Conservation (phyloP, 805 yeast species). For the Debaryomyces castellii region DNA sequence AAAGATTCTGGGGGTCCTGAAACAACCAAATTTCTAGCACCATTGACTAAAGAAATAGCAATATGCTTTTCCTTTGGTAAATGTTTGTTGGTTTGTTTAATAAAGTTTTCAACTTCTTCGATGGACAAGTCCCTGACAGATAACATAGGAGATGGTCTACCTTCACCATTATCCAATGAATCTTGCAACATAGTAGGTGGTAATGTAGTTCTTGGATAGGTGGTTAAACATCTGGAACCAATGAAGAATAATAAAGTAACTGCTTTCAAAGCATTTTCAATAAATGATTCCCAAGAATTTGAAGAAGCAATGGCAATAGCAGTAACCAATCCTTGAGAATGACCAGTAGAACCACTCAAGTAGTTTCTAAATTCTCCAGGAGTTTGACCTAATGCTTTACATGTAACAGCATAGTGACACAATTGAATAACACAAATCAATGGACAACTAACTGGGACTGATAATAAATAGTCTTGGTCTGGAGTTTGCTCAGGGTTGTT, state of each 20-base stretch:
- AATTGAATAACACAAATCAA: slow-evolving; percentile 93
- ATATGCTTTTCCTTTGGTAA: slow-evolving; percentile 90
- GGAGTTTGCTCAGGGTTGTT: slow-evolving; percentile 84
- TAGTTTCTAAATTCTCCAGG: slow-evolving; percentile 83
- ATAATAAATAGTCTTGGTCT: slow-evolving; percentile 79
- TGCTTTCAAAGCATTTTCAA: slow-evolving; percentile 69
- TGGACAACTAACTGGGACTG: slow-evolving; percentile 96
- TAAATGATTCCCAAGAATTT: slow-evolving; percentile 83
- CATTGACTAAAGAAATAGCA: slow-evolving; percentile 87
- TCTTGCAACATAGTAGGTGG: slow-evolving; percentile 93
- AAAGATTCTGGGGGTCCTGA: slow-evolving; percentile 98
- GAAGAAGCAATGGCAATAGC: slow-evolving; percentile 86
- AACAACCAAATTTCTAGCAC: slow-evolving; percentile 93
- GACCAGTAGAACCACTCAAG: slow-evolving; percentile 80
- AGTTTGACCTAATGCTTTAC: slow-evolving; percentile 76
- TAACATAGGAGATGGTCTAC: slow-evolving; percentile 96
- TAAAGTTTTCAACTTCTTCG: slow-evolving; percentile 74
- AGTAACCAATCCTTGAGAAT: slow-evolving; percentile 88
- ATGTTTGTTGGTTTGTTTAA: slow-evolving; percentile 87
- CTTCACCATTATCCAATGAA: slow-evolving; percentile 91
- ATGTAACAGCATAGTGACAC: slow-evolving; percentile 87
- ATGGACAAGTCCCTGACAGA: slow-evolving; percentile 84
- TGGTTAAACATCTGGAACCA: slow-evolving; percentile 87
- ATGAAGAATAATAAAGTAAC: slow-evolving; percentile 85
- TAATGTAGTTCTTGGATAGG: slow-evolving; percentile 89